phyloP scores from a whole-genome alignment of 441 rosid genomes.

The Gossypium gossypioides region DNA sequence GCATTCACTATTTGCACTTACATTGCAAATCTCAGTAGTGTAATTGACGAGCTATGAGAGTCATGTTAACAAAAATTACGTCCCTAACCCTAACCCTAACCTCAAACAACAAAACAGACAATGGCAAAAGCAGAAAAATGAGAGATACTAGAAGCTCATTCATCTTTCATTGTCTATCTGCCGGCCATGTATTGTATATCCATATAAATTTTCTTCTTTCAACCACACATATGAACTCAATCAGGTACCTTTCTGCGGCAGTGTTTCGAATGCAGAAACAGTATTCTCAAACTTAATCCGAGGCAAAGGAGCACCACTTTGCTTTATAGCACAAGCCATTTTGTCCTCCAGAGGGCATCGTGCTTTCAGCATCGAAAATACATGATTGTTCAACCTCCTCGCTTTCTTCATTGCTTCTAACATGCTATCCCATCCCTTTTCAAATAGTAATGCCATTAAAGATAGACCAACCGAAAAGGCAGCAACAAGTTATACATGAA shows the following conservation, averaged over 20 bases:
- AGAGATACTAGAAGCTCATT: not conserved
- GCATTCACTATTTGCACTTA: not conserved
- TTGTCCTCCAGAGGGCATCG: slow-evolving; percentile 96
- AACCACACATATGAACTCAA: not conserved
- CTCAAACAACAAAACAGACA: not conserved
- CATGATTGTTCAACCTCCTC: slow-evolving; percentile 88
- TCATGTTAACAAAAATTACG: not conserved
- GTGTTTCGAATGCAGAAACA: slow-evolving; percentile 90
- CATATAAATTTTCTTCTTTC: not conserved
- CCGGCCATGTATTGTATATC: not conserved
- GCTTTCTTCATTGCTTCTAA: slow-evolving; percentile 97
- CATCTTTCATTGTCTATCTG: not conserved
- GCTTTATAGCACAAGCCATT: slow-evolving; percentile 90
- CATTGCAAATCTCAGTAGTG: not conserved
- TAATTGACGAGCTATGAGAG: not conserved
- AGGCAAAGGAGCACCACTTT: slow-evolving; percentile 89
- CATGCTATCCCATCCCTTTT: slow-evolving; percentile 85
- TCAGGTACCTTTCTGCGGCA: slow-evolving; percentile 83
- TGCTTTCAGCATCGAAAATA: slow-evolving; percentile 94
- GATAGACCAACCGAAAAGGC: not conserved
- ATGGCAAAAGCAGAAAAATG: not conserved
- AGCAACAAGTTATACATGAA: not conserved
- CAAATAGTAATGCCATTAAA: not conserved
- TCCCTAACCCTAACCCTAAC: not conserved
- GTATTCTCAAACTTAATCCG: slow-evolving; percentile 92